phyloP scores from a whole-genome alignment of 2,329 filamentous ascomycete species.

The Talaromyces sp. region DNA sequence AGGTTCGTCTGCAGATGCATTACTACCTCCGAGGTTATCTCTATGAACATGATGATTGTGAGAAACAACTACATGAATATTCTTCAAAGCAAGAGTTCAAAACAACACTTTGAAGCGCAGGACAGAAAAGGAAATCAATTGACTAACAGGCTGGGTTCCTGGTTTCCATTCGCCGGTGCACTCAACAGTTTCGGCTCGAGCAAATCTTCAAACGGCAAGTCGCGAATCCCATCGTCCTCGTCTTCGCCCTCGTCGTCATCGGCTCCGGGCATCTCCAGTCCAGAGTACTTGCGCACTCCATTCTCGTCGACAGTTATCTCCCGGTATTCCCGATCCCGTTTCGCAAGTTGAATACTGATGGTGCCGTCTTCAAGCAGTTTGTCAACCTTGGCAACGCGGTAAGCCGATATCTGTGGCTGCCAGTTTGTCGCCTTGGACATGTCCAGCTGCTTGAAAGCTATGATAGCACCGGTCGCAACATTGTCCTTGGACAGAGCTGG shows the following conservation, averaged over 20 bases:
- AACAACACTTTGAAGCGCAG: not conserved
- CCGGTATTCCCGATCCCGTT: conserved; percentile 56
- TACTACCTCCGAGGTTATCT: conserved; percentile 1
- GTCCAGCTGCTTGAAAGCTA: conserved; percentile 44
- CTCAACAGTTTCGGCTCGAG: conserved; percentile 61
- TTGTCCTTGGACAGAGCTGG: conserved; percentile 40
- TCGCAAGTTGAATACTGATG: conserved; percentile 62
- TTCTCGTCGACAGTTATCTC: conserved; percentile 56
- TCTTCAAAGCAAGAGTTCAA: not conserved
- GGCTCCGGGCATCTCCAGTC: conserved; percentile 68
- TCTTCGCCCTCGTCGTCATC: conserved; percentile 41
- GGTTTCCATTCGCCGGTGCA: conserved; percentile 33
- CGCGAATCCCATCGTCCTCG: conserved; percentile 57
- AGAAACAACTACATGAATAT: not conserved
- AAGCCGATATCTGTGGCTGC: conserved; percentile 44
- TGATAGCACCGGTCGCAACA: conserved; percentile 31
- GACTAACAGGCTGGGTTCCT: conserved; percentile 35
- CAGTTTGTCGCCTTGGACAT: conserved; percentile 44
- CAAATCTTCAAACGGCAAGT: conserved; percentile 57
- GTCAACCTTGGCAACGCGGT: conserved; percentile 63
- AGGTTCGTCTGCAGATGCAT: conserved; percentile 5
- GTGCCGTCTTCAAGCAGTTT: conserved; percentile 48
- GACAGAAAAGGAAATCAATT: conserved; percentile 23
- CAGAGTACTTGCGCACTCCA: conserved; percentile 68
- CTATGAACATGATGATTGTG: conserved; percentile 4